Conservation (phyloP, 305 asterid genomes). For the Fraxinus dipetala region DNA sequence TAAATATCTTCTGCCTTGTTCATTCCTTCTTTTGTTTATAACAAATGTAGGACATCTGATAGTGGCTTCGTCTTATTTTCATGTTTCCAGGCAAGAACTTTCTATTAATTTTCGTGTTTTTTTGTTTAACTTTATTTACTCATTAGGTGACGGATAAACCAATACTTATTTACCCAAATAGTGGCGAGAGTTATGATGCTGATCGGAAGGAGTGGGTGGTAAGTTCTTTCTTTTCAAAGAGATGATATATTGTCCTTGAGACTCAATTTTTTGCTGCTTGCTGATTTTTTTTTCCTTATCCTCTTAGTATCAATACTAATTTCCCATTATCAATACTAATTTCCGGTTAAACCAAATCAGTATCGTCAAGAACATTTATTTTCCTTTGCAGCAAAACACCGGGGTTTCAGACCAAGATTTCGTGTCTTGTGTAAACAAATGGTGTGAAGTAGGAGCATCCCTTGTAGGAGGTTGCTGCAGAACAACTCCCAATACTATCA, state of each 20-base stretch:
- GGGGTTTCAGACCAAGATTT: slow-evolving; percentile 74
- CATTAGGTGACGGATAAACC: slow-evolving; percentile 69
- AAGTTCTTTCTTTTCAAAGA: slow-evolving; percentile 27
- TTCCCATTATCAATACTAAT: neutral
- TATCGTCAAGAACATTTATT: neutral
- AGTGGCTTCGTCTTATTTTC: neutral
- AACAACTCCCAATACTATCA: slow-evolving; percentile 79
- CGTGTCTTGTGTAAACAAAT: slow-evolving; percentile 67
- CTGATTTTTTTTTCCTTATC: neutral
- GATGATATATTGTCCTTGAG: neutral
- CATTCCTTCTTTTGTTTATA: neutral
- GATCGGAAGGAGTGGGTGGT: slow-evolving; percentile 83
- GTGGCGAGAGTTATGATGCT: slow-evolving; percentile 86
- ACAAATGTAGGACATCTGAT: slow-evolving; percentile 1
- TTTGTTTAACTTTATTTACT: slow-evolving; percentile 6
- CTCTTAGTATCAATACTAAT: neutral
- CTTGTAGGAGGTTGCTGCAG: slow-evolving; percentile 95
- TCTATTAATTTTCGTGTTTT: slow-evolving; percentile 2
- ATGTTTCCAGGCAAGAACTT: neutral
- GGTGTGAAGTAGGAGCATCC: slow-evolving; percentile 89
- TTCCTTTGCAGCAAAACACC: slow-evolving; percentile 60
- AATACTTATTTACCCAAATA: slow-evolving; percentile 80
- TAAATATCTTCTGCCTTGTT: slow-evolving; percentile 5
- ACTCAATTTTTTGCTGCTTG: neutral
- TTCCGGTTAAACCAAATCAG: neutral